phyloP scores from a whole-genome alignment of 1,284 basidiomycete species.

The Austropuccinia psidii region DNA sequence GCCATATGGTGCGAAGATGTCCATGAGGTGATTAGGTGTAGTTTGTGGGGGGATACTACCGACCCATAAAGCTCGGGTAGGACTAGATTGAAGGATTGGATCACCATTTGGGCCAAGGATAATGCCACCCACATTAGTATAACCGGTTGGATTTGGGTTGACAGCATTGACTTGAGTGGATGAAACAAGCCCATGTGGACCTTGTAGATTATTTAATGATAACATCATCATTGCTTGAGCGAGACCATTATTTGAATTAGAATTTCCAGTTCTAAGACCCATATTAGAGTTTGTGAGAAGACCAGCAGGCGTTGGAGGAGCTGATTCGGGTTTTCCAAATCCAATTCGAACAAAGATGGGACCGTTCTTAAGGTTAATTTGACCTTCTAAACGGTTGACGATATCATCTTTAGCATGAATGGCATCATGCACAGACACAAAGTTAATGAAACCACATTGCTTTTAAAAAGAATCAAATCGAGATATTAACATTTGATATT shows the following conservation, averaged over 20 bases:
- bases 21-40: constrained; percentile 80
- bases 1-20: constrained; percentile 86
- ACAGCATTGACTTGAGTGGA: constrained; percentile 37
- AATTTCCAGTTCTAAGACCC: constrained; percentile 51
- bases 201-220: constrained; percentile 40
- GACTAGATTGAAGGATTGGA: constrained; percentile 53
- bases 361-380: constrained; percentile 77
- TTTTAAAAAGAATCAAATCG: constrained; percentile 46
- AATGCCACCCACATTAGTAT: constrained; percentile 24
- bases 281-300: constrained; percentile 46
- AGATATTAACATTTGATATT: neutral
- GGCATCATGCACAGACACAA: constrained; percentile 86
- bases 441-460: constrained; percentile 99
- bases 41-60: constrained; percentile 89
- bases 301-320: constrained; percentile 75
- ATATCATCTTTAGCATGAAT: constrained; percentile 94
- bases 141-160: constrained; percentile 9
- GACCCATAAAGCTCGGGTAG: constrained; percentile 89
- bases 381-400: constrained; percentile 82
- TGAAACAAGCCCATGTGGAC: constrained; percentile 24
- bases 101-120: constrained; percentile 17
- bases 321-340: constrained; percentile 92
- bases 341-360: constrained; percentile 92
- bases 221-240: constrained; percentile 42
- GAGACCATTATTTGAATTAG: constrained; percentile 51